Percentiles rank a stretch among this genome's conserved stretches.
Evolutionary conservation across 169 alveolate species (phyloP).

Genomic region (Eimeria maxima): DNA sequence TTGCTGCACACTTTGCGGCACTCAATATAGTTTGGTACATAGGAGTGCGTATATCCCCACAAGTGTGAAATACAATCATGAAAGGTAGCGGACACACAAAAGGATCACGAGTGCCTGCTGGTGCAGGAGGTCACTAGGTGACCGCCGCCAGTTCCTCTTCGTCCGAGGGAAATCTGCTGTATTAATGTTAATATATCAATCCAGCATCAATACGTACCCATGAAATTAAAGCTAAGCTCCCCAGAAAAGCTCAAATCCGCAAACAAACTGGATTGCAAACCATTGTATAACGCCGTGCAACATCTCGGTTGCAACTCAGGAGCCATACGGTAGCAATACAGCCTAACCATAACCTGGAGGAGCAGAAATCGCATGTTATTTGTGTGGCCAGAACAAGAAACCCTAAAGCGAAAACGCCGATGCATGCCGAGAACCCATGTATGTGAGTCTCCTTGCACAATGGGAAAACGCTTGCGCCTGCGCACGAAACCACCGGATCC

Average conservation of each 20-base stretch:
- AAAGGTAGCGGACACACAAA: neutral
- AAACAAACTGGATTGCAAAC: neutral
- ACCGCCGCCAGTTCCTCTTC: neutral
- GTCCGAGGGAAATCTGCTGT: neutral
- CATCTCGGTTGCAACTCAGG: neutral
- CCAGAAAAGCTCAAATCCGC: neutral
- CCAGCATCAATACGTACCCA: too few relatives aligned
- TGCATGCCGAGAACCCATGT: neutral
- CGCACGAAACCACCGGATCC: neutral
- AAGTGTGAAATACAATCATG: neutral
- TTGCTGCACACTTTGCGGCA: neutral
- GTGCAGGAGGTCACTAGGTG: neutral
- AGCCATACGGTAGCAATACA: neutral
- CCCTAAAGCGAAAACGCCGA: neutral
- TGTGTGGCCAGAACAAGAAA: neutral
- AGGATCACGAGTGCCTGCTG: neutral
- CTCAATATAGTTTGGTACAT: neutral
- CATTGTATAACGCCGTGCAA: neutral
- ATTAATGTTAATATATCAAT: neutral
- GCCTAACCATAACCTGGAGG: neutral
- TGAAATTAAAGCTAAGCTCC: neutral
- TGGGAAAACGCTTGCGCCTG: neutral
- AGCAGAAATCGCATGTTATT: neutral
- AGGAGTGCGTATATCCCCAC: neutral
- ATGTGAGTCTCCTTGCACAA: too few relatives aligned